Base-by-base conservation (phyloP, 257 asterid species). In the Schizonepeta tenuifolia region DNA sequence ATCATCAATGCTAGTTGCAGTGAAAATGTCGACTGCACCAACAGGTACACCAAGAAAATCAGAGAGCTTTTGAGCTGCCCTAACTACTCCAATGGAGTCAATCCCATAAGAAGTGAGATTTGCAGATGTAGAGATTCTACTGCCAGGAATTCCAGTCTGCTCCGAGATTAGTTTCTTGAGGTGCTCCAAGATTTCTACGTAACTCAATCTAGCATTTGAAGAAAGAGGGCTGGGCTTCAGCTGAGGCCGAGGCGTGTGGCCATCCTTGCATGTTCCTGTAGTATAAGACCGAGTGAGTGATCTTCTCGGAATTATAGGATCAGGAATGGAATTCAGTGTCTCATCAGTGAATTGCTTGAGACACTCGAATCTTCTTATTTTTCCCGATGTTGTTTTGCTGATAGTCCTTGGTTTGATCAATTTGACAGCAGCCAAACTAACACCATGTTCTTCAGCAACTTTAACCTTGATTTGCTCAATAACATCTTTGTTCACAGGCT, bases 51-150 rank as follows among this genome's bases (percentile, higher is more conserved):
- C 91, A 0, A 91, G 93, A 81, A 87, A 91, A 71, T 88, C 91
- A 0, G 96, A 87, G 51, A 92, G 96, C 85, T 88, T 92, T 72
- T 92, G 97, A 73, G 97, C 96, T 62, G 97, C 96, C 81, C 95
- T 80, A 35, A 89, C 97, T 49, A 92, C 97, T n/a, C 97, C 97
- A 71, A 92, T 92, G 20, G 97, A 92, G 80, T 92, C 96, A 59
- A 92, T 86, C 47, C 97, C 97, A 70, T 92, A 92, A 56, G 91
- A 75, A 28, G 72, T 71, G 75, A 92, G 86, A 74, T 80, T 92
- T 1, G 85, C 95, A 35, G 86, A 82, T 11, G 90, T 78, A 38
- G 92, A 83, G 71, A 92, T 87, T 74, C 87, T 89, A 80, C 79
- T 67, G 22, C 80, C 35, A 22, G 86, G 80, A 79, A 87, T 72